phyloP scores from a whole-genome alignment of 805 yeast genomes.

The Candida cerambycidarum region DNA sequence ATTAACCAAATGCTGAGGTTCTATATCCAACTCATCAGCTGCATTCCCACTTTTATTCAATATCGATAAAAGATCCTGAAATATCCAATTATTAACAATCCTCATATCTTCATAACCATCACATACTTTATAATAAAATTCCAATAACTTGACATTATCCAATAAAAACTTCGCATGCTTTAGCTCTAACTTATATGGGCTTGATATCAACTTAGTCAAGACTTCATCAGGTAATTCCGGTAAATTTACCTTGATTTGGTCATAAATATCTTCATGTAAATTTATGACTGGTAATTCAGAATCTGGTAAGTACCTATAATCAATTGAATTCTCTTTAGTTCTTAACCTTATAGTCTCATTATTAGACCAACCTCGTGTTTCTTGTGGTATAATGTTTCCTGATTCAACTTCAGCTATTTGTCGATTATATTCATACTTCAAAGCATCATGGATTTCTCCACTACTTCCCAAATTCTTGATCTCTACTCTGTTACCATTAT shows the following conservation, averaged over 20 bases:
- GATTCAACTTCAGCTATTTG: constrained; percentile 53
- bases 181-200: constrained; percentile 57
- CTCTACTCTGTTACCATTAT: constrained; percentile 73
- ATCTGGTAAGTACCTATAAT: constrained; percentile 93
- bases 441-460: constrained; percentile 74
- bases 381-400: constrained; percentile 34
- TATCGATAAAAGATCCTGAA: constrained; percentile 76
- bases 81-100: constrained; percentile 71
- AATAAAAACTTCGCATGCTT: constrained; percentile 76
- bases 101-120: constrained; percentile 22
- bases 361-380: constrained; percentile 95
- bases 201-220: constrained; percentile 27
- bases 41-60: constrained; percentile 51
- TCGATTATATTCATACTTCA: constrained; percentile 68
- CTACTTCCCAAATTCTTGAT: constrained; percentile 86
- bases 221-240: constrained; percentile 66
- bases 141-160: constrained; percentile 46
- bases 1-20: constrained; percentile 50
- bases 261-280: constrained; percentile 44
- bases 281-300: constrained; percentile 72
- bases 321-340: constrained; percentile 76
- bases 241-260: constrained; percentile 40
- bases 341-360: constrained; percentile 63
- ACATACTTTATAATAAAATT: constrained; percentile 52
- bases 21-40: constrained; percentile 24